A percentile compares a stretch with the other conserved stretches of the same genome.
Conservation (phyloP, 345 rosid species). For the Turnera subulata region DNA sequence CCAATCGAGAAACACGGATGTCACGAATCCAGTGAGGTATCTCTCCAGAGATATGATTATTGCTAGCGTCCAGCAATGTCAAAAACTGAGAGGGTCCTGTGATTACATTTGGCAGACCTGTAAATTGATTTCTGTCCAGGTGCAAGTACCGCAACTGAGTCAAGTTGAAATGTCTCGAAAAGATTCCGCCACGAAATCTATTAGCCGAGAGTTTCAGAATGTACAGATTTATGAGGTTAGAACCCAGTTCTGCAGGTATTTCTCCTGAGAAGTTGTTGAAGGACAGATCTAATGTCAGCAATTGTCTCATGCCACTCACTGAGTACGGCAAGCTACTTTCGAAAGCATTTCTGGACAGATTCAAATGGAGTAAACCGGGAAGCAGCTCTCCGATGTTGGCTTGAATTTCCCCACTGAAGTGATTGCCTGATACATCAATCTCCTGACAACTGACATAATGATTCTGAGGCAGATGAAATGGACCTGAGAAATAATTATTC, state of each 20-base stretch:
- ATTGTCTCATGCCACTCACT: background rate
- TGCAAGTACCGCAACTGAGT: background rate
- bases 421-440: constrained; percentile 9
- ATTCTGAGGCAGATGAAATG: background rate
- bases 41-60: background rate
- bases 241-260: background rate
- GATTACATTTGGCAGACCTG: constrained; percentile 3
- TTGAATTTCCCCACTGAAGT: background rate
- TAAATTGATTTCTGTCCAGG: background rate
- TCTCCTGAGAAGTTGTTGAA: constrained; percentile 6
- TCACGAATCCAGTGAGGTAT: background rate
- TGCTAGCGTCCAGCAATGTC: background rate
- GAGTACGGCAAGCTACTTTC: background rate
- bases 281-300: background rate
- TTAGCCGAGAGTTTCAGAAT: background rate
- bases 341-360: constrained; percentile 3
- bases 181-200: constrained; percentile 1
- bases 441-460: background rate
- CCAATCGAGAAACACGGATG: no score
- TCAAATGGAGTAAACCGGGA: background rate
- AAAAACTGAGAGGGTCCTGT: background rate
- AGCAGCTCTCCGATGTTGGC: background rate
- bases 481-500: constrained; percentile 7
- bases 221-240: background rate
- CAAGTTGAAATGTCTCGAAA: background rate